These are phyloP conservation scores for Quercus tomentella DNA, from an alignment of 331 rosid species.

Conservation along the genomic window DNA sequence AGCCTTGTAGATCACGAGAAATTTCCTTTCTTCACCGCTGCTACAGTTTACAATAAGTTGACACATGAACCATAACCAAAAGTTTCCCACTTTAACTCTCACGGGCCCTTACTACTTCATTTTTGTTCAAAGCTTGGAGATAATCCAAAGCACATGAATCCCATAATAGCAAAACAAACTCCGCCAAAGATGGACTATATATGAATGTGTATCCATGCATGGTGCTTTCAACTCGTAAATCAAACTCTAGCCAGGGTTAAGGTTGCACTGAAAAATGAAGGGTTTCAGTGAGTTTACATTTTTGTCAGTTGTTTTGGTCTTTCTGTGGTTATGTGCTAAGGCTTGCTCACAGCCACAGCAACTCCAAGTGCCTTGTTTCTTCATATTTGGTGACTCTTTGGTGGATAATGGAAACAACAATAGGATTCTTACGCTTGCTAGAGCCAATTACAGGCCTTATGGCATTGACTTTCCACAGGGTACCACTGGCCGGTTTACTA, in stretches of 20 bases:
- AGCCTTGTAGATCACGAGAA: neutral
- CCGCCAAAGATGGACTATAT: neutral
- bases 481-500: conserved; percentile 88
- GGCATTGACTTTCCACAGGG: conserved; percentile 85
- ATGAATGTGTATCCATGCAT: neutral
- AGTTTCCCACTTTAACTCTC: neutral
- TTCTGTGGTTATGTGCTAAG: conserved; percentile 18
- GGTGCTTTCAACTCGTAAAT: neutral
- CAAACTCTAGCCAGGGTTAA: neutral
- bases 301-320: neutral
- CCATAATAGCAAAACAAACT: neutral
- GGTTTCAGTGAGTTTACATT: neutral
- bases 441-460: conserved; percentile 88
- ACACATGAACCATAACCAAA: neutral
- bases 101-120: neutral
- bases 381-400: conserved; percentile 57
- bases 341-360: conserved; percentile 26
- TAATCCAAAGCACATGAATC: neutral
- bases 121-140: neutral
- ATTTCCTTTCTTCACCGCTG: neutral
- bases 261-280: conserved; percentile 3
- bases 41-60: neutral
- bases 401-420: conserved; percentile 96
- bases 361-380: conserved; percentile 43
- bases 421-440: conserved; percentile 56